Base-by-base conservation (phyloP, 2,329 filamentous ascomycete species). In the Trichocomaceae sp. region DNA sequence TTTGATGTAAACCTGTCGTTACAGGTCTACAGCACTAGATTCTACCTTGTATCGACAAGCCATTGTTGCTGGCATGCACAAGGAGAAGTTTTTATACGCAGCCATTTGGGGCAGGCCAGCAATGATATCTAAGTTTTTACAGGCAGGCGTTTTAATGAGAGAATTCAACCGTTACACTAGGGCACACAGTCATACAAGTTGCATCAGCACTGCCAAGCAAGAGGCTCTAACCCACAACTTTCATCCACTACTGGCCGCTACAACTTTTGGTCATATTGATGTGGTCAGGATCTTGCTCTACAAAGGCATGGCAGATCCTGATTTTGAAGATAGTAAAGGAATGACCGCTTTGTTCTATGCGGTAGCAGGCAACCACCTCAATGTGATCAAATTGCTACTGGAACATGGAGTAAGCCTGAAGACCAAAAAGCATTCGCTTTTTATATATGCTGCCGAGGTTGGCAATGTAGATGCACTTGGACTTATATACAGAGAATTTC, bases 191-290 rank as follows among this genome's bases (percentile, higher is more conserved):
- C 5, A n/a, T 39, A 5, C 5, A 17, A 39, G 8, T 41, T 41
- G 15, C n/a, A 41, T 20, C n/a, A 41, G 17, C 7, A 8, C 4
- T 37, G 12, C n/a, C 7, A 41, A 41, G n/a, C 3, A 8, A 8
- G 20, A 19, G 6, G 37, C 17, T 10, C 6, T 41, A 4, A 3
- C 2, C 5, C 3, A 19, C 2, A 20, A 42, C 8, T 41, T 39
- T 1, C 47, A 49, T 41, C 47, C 47, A 47, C 42, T 52, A 9
- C 12, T 52, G 4, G 50, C 50, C 17, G 50, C 50, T 29, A 17
- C 29, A 3, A 1, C 29, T 7, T 52, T 52, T 5, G 50, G 42
- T 37, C 5, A 52, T 2, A 13, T 13, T 6, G 13, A 46, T 17
- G 3, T 37, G 13, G 15, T 19, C 2, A 46, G 29, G 8, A 52